Evolutionary conservation across 73 alveolate species (phyloP).

Genomic region (Tetrahymena elliotti): DNA sequence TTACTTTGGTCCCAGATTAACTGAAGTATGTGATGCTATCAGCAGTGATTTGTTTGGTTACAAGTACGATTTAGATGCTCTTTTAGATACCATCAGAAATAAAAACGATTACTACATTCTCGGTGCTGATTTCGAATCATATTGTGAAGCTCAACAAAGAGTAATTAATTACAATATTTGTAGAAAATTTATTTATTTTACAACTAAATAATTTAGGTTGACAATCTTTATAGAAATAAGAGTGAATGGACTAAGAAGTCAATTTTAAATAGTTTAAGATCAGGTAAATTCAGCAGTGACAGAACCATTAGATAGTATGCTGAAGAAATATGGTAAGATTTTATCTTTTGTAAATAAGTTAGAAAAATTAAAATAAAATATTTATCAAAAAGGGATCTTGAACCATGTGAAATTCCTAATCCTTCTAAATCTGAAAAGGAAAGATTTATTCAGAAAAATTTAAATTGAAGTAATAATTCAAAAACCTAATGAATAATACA

Average conservation of each 20-base stretch:
- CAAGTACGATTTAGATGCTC: slow-evolving; percentile 48
- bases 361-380: background rate
- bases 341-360: background rate
- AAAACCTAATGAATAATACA: background rate
- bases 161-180: slow-evolving; percentile 11
- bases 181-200: background rate
- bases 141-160: slow-evolving; percentile 59
- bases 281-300: slow-evolving; percentile 54
- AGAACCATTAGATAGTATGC: slow-evolving; percentile 67
- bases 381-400: background rate
- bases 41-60: slow-evolving; percentile 74
- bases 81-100: slow-evolving; percentile 50
- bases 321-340: slow-evolving; percentile 46
- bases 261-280: slow-evolving; percentile 43
- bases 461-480: background rate
- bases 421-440: background rate
- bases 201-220: slow-evolving; percentile 4
- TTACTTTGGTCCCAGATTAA: slow-evolving; percentile 58
- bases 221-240: slow-evolving; percentile 39
- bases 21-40: slow-evolving; percentile 72
- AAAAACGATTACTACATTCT: slow-evolving; percentile 62
- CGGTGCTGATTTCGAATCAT: slow-evolving; percentile 64
- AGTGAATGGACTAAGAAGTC: slow-evolving; percentile 52
- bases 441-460: background rate
- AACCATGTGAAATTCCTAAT: background rate